Base-by-base conservation (phyloP, 169 alveolate genomes). In the Plasmodium chabaudi region DNA sequence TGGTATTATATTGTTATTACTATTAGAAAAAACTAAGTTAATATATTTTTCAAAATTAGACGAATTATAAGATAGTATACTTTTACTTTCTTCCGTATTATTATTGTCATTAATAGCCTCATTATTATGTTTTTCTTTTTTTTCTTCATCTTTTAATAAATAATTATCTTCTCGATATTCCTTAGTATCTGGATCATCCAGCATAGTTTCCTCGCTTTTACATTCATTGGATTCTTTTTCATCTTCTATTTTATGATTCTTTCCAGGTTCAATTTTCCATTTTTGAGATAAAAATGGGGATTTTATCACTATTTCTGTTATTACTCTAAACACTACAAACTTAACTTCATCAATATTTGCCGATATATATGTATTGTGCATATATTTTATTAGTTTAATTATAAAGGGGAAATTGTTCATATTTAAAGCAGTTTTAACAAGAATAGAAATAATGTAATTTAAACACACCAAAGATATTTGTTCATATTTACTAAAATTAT, bases 21-120 rank as follows among this genome's bases (percentile, higher is more conserved):
- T 57, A 15, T 67, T 19, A 21, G 91, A 60, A 59, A 70, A 47
- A 47, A 86, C 47, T n/a, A 59, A 70, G 51, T 49, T 86, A 72
- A 70, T 60, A 71, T 86, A 86, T 51, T 49, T 86, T 42, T 86
- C 87, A 69, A 86, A 56, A 42, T 86, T 86, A 23, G 91, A 57
- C 27, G 87, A 70, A 63, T 67, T 65, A 21, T 25, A 55, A 7
- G 82, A 39, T 65, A 61, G 39, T 5, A 63, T 10, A 49, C 53
- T 75, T 46, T 53, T 67, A 23, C 3, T 71, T 10, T 25, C 44
- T 13, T 27, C 25, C 5, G 64, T 70, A 39, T 47, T 44, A 34
- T 34, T 34, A 34, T 34, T 34, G 42, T 34, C 42, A 34, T 34
- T 34, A 3, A 7, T 79, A 7, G 12, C 12, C 25, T 19, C 55